phyloP scores from a whole-genome alignment of 164 flowering plant species.

The Stephania japonica region DNA sequence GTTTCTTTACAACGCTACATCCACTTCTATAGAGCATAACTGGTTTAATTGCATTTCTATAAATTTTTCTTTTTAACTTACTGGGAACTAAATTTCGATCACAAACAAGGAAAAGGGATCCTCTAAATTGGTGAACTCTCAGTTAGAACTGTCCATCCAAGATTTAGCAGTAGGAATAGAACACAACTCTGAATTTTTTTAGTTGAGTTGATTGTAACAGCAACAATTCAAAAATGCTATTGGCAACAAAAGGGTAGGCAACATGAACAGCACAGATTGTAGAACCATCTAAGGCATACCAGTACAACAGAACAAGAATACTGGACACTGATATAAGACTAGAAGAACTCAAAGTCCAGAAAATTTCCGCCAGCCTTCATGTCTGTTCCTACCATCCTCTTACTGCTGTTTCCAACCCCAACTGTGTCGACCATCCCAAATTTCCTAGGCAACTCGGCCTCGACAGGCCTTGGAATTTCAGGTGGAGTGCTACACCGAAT shows the following conservation, averaged over 20 bases:
- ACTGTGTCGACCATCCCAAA: slow-evolving; percentile 19
- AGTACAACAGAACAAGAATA: slow-evolving; percentile 9
- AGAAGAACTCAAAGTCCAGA: slow-evolving; percentile 36
- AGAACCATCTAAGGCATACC: slow-evolving; percentile 7
- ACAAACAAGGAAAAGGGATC: no score
- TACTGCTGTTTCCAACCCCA: slow-evolving; percentile 25
- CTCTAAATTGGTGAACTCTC: no score
- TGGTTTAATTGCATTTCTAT: no score
- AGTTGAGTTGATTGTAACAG: not conserved
- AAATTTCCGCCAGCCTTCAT: slow-evolving; percentile 32
- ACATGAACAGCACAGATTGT: not conserved
- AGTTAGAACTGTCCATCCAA: not conserved
- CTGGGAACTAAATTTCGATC: no score
- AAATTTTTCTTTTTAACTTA: no score
- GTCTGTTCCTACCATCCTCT: slow-evolving; percentile 30
- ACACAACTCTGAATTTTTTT: not conserved
- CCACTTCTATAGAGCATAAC: no score
- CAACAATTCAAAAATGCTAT: not conserved
- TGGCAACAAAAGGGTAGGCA: not conserved
- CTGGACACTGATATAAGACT: slow-evolving; percentile 2
- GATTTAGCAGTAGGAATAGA: not conserved
- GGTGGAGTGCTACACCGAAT: slow-evolving; percentile 63
- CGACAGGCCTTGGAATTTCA: slow-evolving; percentile 35
- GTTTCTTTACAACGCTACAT: no score
- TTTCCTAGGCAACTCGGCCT: slow-evolving; percentile 21